Percentiles rank a stretch among this genome's conserved stretches.
phyloP scores from a whole-genome alignment of 108 stramenopile species.

The Aurantiochytrium sp. region DNA sequence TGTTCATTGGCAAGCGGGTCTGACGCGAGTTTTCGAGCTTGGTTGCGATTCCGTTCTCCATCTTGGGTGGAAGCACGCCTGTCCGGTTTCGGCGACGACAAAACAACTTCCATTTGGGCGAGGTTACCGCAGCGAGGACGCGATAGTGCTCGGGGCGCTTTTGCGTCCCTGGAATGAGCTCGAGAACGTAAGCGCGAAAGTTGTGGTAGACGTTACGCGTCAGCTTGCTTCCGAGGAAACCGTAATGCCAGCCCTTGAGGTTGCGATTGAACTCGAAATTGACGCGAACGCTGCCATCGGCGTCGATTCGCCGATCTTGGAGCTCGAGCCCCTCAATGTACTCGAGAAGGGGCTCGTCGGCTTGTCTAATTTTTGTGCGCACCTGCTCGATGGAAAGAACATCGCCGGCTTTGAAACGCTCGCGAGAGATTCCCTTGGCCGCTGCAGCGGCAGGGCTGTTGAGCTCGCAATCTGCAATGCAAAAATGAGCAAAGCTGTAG shows the following conservation, averaged over 20 bases:
- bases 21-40: not conserved
- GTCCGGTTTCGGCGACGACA: not conserved
- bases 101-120: not conserved
- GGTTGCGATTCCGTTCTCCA: not conserved
- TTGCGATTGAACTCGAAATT: not conserved
- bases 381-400: not conserved
- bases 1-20: not conserved
- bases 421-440: not conserved
- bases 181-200: slow-evolving; percentile 12
- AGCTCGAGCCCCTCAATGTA: slow-evolving; percentile 16
- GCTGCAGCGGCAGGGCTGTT: not conserved
- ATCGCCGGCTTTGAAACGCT: not conserved
- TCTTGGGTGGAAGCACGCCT: not conserved
- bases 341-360: not conserved
- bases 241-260: slow-evolving; percentile 16
- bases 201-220: not conserved
- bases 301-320: not conserved
- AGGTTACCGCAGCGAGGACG: not conserved
- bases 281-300: not conserved
- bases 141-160: not conserved
- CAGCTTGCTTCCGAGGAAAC: not conserved
- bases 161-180: not conserved
- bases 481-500: not conserved
- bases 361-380: not conserved
- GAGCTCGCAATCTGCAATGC: slow-evolving; percentile 12